Conservation (phyloP, 2,329 filamentous ascomycete genomes). For the Pseudogymnoascus sp. region DNA sequence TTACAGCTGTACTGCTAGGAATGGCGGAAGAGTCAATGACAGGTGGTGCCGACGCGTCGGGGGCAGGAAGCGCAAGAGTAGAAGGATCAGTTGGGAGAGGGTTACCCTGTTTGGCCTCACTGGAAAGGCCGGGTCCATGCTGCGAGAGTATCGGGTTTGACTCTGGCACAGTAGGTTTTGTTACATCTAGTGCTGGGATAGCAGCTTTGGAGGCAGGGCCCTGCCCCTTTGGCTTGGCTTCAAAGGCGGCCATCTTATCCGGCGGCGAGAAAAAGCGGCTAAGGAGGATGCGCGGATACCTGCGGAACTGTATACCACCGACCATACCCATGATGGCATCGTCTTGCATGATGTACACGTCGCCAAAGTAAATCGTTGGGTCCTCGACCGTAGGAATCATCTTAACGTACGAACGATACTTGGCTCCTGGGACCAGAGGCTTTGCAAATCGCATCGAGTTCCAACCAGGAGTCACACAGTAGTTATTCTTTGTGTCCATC, state of each 20-base stretch:
- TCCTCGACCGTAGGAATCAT: slow-evolving; percentile 28
- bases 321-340: slow-evolving; percentile 30
- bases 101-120: slow-evolving; percentile 52
- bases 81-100: slow-evolving; percentile 45
- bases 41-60: slow-evolving; percentile 3
- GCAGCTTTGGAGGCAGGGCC: not conserved
- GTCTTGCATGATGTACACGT: slow-evolving; percentile 32
- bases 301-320: slow-evolving; percentile 31
- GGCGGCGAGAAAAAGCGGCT: slow-evolving; percentile 34
- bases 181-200: not conserved
- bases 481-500: slow-evolving; percentile 20
- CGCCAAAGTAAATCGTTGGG: slow-evolving; percentile 26
- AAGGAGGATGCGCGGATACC: slow-evolving; percentile 31
- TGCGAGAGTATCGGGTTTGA: not conserved
- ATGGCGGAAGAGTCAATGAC: slow-evolving; percentile 28
- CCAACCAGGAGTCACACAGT: slow-evolving; percentile 26
- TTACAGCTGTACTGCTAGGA: slow-evolving; percentile 21
- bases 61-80: not conserved
- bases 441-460: slow-evolving; percentile 22
- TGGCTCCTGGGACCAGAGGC: slow-evolving; percentile 18
- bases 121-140: not conserved
- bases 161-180: not conserved
- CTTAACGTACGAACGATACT: slow-evolving; percentile 22
- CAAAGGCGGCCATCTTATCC: slow-evolving; percentile 19
- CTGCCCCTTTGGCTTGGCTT: not conserved